Evolutionary conservation across 2,329 filamentous ascomycete species (phyloP).

Genomic region (Graphilbum ipis-grandicollis): DNA sequence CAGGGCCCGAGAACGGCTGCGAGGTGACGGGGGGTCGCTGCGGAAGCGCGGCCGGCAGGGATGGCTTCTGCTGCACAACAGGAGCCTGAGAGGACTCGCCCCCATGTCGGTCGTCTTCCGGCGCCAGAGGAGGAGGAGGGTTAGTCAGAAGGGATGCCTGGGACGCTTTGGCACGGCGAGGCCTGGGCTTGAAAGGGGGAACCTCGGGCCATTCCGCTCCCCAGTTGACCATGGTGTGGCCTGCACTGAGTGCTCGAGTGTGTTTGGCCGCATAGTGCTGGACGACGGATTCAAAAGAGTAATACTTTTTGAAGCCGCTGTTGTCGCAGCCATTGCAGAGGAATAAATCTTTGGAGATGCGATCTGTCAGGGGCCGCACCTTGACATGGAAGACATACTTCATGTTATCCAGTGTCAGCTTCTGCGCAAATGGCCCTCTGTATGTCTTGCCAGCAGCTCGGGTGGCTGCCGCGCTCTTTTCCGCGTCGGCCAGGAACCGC

Average conservation of each 20-base stretch:
- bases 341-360: conserved; percentile 54
- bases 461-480: conserved; percentile 31
- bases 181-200: conserved; percentile 53
- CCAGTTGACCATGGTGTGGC: conserved; percentile 62
- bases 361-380: conserved; percentile 51
- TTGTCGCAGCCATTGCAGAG: conserved; percentile 52
- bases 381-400: conserved; percentile 71
- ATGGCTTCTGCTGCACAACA: no score
- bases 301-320: conserved; percentile 42
- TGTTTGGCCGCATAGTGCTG: conserved; percentile 78
- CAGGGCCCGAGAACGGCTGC: no score
- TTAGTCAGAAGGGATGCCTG: conserved; percentile 5
- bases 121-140: neutral
- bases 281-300: conserved; percentile 61
- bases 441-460: conserved; percentile 27
- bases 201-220: conserved; percentile 62
- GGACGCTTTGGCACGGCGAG: conserved; percentile 19
- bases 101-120: no score
- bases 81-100: no score
- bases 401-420: conserved; percentile 67
- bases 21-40: no score
- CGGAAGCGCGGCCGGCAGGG: no score
- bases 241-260: conserved; percentile 49
- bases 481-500: conserved; percentile 45
- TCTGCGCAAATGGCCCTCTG: conserved; percentile 38